A percentile compares a stretch with the other conserved stretches of the same genome.
These are phyloP conservation scores for Drosera spatulata DNA, from an alignment of 179 eudicot genomes.

Conservation along the genomic window DNA sequence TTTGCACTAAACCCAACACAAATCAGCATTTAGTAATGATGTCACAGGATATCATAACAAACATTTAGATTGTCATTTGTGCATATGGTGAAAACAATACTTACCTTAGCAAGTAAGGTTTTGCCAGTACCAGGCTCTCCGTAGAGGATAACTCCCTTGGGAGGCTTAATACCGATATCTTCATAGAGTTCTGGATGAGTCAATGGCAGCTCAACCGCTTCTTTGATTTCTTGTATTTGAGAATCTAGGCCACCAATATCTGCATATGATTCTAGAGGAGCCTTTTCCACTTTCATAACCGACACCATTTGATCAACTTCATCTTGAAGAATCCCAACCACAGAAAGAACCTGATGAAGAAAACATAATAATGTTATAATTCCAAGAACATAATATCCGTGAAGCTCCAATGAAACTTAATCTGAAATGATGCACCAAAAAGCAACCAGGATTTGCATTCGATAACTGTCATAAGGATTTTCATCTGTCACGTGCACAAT, in stretches of 20 bases:
- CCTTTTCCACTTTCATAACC: slow-evolving; percentile 98
- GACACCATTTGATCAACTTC: slow-evolving; percentile 99
- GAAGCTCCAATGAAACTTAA: neutral
- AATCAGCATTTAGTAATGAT: too few relatives aligned
- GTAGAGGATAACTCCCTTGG: slow-evolving; percentile 91
- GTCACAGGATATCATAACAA: too few relatives aligned
- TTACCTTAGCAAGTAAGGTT: slow-evolving; percentile 92
- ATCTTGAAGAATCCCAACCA: slow-evolving; percentile 92
- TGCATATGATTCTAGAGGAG: slow-evolving; percentile 92
- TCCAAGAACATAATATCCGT: too few relatives aligned
- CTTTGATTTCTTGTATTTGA: slow-evolving; percentile 94
- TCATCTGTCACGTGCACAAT: too few relatives aligned
- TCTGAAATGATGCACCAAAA: too few relatives aligned
- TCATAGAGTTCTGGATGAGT: slow-evolving; percentile 98
- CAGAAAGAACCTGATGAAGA: slow-evolving; percentile 72
- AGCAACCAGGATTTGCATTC: too few relatives aligned
- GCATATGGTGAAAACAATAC: neutral
- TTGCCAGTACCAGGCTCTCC: slow-evolving; percentile 99
- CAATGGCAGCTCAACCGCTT: slow-evolving; percentile 93
- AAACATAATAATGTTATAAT: neutral
- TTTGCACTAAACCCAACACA: too few relatives aligned
- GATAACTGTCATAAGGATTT: too few relatives aligned
- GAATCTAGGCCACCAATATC: slow-evolving; percentile 95
- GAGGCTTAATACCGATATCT: slow-evolving; percentile 96
- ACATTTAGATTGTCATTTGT: too few relatives aligned